Percentiles rank a stretch among this genome's conserved stretches.
These are phyloP conservation scores for Coprinellus aureogranulatus DNA, from an alignment of 768 basidiomycete species.

Conservation along the genomic window DNA sequence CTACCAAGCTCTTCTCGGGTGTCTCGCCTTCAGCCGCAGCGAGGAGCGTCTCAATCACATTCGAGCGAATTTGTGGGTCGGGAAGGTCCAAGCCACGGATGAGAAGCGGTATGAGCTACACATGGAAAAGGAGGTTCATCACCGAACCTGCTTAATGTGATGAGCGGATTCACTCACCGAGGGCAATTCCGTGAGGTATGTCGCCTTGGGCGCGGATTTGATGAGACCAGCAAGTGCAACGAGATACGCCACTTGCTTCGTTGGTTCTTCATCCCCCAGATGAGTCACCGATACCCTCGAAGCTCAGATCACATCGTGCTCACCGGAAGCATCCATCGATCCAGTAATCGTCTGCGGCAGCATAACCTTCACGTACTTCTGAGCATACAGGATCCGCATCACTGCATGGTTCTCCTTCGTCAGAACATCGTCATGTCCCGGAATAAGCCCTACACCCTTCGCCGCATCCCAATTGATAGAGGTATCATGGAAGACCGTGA, in stretches of 20 bases:
- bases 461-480: constrained; percentile 72
- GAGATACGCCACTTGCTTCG: constrained; percentile 65
- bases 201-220: constrained; percentile 70
- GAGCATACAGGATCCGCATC: constrained; percentile 74
- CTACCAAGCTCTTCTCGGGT: constrained; percentile 46
- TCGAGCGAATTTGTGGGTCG: constrained; percentile 67
- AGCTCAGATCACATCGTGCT: no score
- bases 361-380: constrained; percentile 69
- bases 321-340: constrained; percentile 43
- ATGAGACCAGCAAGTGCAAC: constrained; percentile 83
- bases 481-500: constrained; percentile 68
- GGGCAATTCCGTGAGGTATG: constrained; percentile 70
- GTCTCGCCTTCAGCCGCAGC: constrained; percentile 63
- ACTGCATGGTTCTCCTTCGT: constrained; percentile 78
- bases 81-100: constrained; percentile 80
- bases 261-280: constrained; percentile 50
- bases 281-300: no score
- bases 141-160: background rate
- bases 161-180: constrained; percentile 36
- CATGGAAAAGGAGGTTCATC: background rate
- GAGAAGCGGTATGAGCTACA: constrained; percentile 83
- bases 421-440: constrained; percentile 58
- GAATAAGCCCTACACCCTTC: constrained; percentile 66
- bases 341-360: constrained; percentile 75
- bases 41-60: constrained; percentile 78